These are phyloP conservation scores for Crithidia expoeki DNA, from an alignment of 208 protist genomes.

Conservation along the genomic window DNA sequence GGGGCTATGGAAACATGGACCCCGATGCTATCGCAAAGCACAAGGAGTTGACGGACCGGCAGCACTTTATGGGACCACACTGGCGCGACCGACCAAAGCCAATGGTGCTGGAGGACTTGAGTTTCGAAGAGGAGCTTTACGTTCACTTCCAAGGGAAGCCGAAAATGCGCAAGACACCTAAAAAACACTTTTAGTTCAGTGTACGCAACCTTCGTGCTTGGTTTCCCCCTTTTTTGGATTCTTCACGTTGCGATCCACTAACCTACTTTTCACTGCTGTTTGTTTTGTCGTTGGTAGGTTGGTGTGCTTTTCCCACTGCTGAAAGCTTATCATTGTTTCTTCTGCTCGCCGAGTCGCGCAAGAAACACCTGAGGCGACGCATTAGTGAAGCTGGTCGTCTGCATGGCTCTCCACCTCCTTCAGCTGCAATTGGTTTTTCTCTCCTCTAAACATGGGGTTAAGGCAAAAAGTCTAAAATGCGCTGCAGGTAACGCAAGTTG, in stretches of 20 bases:
- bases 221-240: not conserved
- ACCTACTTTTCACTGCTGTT: not conserved
- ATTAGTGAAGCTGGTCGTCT: too few species aligned
- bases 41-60: slow-evolving; percentile 86
- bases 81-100: slow-evolving; percentile 85
- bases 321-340: too few species aligned
- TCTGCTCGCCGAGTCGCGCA: too few species aligned
- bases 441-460: too few species aligned
- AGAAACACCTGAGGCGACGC: too few species aligned
- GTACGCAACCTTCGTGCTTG: not conserved
- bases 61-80: slow-evolving; percentile 89
- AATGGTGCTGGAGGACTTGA: slow-evolving; percentile 85
- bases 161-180: slow-evolving; percentile 90
- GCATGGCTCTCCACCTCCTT: too few species aligned
- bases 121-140: slow-evolving; percentile 90
- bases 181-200: slow-evolving; percentile 75
- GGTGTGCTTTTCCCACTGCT: too few species aligned
- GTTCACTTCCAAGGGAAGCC: slow-evolving; percentile 87
- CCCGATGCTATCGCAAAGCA: slow-evolving; percentile 83
- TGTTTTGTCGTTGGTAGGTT: not conserved
- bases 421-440: too few species aligned
- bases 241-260: too few species aligned
- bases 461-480: too few species aligned
- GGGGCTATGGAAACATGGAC: slow-evolving; percentile 90
- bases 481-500: too few species aligned